Evolutionary conservation across 495 filamentous ascomycete genomes (phyloP).

Genomic region (Daldinia grandis): DNA sequence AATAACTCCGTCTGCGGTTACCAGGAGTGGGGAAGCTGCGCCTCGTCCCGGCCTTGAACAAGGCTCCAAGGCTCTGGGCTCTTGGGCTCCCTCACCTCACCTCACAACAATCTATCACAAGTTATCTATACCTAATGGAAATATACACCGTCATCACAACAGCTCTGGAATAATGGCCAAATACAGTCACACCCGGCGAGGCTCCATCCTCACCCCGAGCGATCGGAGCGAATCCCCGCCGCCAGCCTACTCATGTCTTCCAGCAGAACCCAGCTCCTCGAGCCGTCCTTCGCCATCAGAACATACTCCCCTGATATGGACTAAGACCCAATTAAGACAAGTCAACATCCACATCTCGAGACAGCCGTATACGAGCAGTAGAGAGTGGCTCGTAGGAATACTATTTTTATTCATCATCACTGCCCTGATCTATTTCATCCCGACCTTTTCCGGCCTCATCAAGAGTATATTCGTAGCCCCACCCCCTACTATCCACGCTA

Average conservation of each 20-base stretch:
- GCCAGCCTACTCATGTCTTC: constrained; percentile 22
- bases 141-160: neutral
- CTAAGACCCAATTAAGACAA: neutral
- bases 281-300: neutral
- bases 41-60: neutral
- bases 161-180: constrained; percentile 12
- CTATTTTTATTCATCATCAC: neutral
- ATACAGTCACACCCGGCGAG: neutral
- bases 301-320: neutral
- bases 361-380: neutral
- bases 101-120: neutral
- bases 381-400: neutral
- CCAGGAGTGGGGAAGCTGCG: neutral
- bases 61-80: neutral
- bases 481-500: constrained; percentile 23
- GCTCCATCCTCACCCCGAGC: constrained; percentile 1
- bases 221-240: constrained; percentile 23
- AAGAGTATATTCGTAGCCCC: neutral
- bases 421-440: neutral
- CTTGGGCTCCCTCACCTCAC: neutral
- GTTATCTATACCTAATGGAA: no score
- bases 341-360: neutral
- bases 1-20: neutral
- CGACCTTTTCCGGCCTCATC: neutral
- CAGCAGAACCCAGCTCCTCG: neutral